Percentiles rank a stretch among this genome's conserved stretches.
Conservation (phyloP, 805 yeast species). For the Hanseniaspora thailandica region DNA sequence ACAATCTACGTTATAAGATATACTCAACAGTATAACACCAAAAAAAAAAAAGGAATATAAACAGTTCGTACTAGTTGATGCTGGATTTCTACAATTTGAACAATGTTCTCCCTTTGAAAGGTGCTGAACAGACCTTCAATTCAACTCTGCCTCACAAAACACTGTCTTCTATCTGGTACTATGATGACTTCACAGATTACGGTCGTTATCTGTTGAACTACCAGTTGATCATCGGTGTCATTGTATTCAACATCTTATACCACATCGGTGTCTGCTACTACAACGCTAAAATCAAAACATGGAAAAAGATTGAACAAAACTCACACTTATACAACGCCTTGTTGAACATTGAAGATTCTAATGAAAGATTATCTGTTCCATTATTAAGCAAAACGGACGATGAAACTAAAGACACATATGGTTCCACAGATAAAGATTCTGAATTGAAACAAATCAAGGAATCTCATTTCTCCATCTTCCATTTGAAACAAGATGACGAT, state of each 20-base stretch:
- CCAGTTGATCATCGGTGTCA: constrained; percentile 15
- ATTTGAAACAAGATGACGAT: constrained; percentile 40
- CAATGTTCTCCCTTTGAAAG: background rate
- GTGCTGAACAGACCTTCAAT: background rate
- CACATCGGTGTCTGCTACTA: constrained; percentile 25
- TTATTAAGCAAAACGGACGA: constrained; percentile 3
- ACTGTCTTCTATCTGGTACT: constrained; percentile 36
- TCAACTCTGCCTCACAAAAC: constrained; percentile 7
- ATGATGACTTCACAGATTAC: constrained; percentile 50
- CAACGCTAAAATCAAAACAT: constrained; percentile 24
- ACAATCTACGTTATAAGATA: no score
- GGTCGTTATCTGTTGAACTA: constrained; percentile 35
- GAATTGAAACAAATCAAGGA: constrained; percentile 28
- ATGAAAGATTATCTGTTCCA: constrained; percentile 16
- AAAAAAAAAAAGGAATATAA: no score
- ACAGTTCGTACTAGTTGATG: background rate
- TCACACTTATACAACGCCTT: constrained; percentile 15
- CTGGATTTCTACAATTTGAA: background rate
- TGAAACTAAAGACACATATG: constrained; percentile 4
- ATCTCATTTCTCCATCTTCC: constrained; percentile 55
- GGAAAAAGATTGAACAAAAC: constrained; percentile 16
- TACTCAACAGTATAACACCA: no score
- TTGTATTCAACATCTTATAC: constrained; percentile 3
- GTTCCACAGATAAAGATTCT: constrained; percentile 10
- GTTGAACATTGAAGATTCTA: constrained; percentile 10